phyloP scores from a whole-genome alignment of 163 green algal species.

The Scenedesmus sp. region DNA sequence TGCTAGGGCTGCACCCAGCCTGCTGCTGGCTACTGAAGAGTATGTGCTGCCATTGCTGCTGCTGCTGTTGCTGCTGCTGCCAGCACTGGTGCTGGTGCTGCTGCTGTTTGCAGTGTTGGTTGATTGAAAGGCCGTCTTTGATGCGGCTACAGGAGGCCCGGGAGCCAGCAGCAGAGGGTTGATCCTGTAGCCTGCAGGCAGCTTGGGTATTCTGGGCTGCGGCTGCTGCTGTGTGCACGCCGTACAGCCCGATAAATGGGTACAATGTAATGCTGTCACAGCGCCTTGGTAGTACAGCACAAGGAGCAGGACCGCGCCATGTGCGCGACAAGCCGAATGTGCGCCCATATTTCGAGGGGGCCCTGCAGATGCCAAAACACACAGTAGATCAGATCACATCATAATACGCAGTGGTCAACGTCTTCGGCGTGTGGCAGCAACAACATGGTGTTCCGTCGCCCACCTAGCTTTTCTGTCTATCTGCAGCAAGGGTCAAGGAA shows the following conservation, averaged over 20 bases:
- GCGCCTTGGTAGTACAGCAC: neutral
- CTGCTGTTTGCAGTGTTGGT: neutral
- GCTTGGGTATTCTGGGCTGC: slow-evolving; percentile 2
- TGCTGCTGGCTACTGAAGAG: neutral
- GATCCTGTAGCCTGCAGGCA: slow-evolving; percentile 30
- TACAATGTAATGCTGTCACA: neutral
- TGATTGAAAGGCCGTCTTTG: neutral
- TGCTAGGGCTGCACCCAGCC: neutral
- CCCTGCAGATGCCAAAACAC: neutral
- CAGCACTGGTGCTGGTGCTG: neutral
- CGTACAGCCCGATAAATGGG: slow-evolving; percentile 14
- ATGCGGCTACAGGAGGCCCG: neutral
- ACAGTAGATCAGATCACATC: neutral
- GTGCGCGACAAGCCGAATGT: neutral
- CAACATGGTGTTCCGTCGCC: neutral
- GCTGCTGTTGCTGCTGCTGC: slow-evolving; percentile 10
- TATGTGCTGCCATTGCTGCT: neutral
- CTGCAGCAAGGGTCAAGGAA: neutral
- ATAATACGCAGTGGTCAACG: neutral
- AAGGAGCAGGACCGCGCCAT: neutral
- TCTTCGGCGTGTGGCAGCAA: neutral
- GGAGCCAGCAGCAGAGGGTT: neutral
- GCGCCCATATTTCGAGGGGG: neutral
- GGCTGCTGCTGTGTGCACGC: slow-evolving; percentile 32
- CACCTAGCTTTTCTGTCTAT: neutral